Base-by-base conservation (phyloP, 495 filamentous ascomycete genomes). In the Penicillium steckii region DNA sequence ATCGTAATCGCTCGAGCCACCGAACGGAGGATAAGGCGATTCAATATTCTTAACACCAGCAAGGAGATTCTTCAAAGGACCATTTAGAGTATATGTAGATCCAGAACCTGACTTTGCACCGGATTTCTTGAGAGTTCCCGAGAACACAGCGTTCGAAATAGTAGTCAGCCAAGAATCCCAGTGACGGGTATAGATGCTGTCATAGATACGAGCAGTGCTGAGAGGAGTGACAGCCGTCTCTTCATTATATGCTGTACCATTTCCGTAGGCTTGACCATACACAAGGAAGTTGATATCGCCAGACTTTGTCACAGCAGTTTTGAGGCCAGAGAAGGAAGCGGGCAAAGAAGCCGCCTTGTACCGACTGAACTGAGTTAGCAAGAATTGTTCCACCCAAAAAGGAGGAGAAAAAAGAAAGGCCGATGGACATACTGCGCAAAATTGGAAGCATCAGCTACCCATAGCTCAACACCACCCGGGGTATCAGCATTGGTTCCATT, bases 171-270 rank as follows among this genome's bases (percentile, higher is more conserved):
- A 91, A 18, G 66, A 66, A 56, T 92, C 87, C 89, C 89, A 93
- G 61, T 93, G 88, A 17, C 89, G 80, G 29, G 86, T 82, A 61
- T 89, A 91, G 38, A 89, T 77, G 49, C 76, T 79, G 44, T 81
- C 80, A 59, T 91, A 92, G 27, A 89, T 76, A 46, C 80, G 80
- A 5, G 79, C 89, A 10, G 79, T 77, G 10, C 85, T 83, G 4
- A 70, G 60, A 6, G 80, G 76, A 38, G 79, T 82, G 48, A 73
- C 64, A 17, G 78, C 85, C 0, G 76, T 70, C 46, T 84, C 72
- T 9, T 75, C 67, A 52, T 89, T 86, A 65, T 83, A 81, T 2
- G 86, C 69, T 1, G 78, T 71, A 6, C 86, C 88, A 27, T 80
- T 78, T 9, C 81, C 72, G 35, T 80, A 84, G 0, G 85, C 77